Conservation (phyloP, 306 rosid species). For the Sindora glabra region DNA sequence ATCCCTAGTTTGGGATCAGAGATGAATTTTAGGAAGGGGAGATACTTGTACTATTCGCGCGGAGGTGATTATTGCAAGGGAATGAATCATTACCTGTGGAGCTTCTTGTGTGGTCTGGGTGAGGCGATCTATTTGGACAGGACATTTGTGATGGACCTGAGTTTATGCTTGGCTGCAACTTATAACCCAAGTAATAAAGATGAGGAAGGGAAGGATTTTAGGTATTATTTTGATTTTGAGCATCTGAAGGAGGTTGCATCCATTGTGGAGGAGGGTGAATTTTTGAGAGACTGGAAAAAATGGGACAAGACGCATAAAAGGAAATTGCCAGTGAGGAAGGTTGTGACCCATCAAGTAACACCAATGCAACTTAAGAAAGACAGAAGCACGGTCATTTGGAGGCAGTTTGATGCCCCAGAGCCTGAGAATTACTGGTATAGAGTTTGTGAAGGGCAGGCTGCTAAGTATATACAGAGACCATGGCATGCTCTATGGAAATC, state of each 20-base stretch:
- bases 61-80: conserved; percentile 99
- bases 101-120: conserved; percentile 95
- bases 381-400: conserved; percentile 55
- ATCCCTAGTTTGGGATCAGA: conserved; percentile 75
- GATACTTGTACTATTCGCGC: conserved; percentile 84
- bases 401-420: conserved; percentile 89
- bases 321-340: conserved; percentile 66
- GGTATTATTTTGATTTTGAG: conserved; percentile 93
- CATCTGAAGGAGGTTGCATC: conserved; percentile 85
- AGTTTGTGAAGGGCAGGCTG: conserved; percentile 91
- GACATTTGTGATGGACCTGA: conserved; percentile 95
- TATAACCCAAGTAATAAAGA: conserved; percentile 70
- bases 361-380: conserved; percentile 90
- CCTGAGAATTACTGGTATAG: conserved; percentile 98
- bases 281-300: conserved; percentile 75
- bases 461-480: conserved; percentile 76
- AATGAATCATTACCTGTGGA: conserved; percentile 94
- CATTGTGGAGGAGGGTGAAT: conserved; percentile 84
- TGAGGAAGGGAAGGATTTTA: conserved; percentile 90
- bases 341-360: conserved; percentile 54
- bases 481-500: conserved; percentile 99
- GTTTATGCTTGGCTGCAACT: conserved; percentile 58
- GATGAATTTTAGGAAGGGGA: conserved; percentile 71
- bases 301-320: conserved; percentile 72
- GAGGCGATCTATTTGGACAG: conserved; percentile 92